These are phyloP conservation scores for Nectriaceae sp. DNA, from an alignment of 2,329 filamentous ascomycete species.

Conservation along the genomic window DNA sequence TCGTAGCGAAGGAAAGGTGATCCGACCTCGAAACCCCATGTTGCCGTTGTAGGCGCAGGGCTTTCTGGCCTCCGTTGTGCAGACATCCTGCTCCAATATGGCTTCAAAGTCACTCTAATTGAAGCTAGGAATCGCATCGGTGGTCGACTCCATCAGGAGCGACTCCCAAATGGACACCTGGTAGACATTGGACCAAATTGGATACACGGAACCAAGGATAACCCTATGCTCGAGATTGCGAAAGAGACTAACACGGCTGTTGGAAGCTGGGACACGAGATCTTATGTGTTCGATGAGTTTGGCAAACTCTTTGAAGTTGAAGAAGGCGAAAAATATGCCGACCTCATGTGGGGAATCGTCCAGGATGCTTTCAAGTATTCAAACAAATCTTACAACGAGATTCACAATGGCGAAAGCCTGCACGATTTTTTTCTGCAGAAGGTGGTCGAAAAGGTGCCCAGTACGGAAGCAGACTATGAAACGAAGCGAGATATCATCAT, in stretches of 20 bases:
- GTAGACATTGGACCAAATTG: slow-evolving; percentile 74
- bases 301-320: slow-evolving; percentile 51
- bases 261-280: slow-evolving; percentile 51
- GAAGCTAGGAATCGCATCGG: slow-evolving; percentile 69
- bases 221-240: slow-evolving; percentile 69
- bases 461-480: slow-evolving; percentile 42
- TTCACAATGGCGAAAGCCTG: slow-evolving; percentile 49
- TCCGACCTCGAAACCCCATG: slow-evolving; percentile 44
- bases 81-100: slow-evolving; percentile 64
- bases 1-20: slow-evolving; percentile 20
- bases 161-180: slow-evolving; percentile 47
- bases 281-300: slow-evolving; percentile 57
- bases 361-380: slow-evolving; percentile 68
- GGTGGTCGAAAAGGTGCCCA: slow-evolving; percentile 47
- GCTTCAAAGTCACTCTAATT: slow-evolving; percentile 67
- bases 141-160: slow-evolving; percentile 60
- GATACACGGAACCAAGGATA: slow-evolving; percentile 74
- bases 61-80: slow-evolving; percentile 72
- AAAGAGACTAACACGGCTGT: slow-evolving; percentile 57
- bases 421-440: slow-evolving; percentile 54
- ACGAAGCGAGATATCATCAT: slow-evolving; percentile 46
- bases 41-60: slow-evolving; percentile 71
- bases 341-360: slow-evolving; percentile 68
- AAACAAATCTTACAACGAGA: slow-evolving; percentile 54
- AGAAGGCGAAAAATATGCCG: slow-evolving; percentile 49